These are phyloP conservation scores for Orbilia brochopaga DNA, from an alignment of 2,329 filamentous ascomycete genomes.

Conservation along the genomic window DNA sequence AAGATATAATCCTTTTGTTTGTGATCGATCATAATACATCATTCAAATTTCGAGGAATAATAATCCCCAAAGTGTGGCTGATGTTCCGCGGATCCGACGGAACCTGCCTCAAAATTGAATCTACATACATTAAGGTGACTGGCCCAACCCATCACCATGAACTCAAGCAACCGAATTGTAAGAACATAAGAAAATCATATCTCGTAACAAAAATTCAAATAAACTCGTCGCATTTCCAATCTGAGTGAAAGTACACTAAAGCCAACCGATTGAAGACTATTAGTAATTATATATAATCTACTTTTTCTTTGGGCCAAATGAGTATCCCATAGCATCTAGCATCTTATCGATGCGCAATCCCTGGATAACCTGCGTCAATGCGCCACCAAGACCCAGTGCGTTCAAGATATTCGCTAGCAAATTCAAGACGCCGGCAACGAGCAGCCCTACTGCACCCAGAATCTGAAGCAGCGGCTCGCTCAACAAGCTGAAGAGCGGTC, in stretches of 20 bases:
- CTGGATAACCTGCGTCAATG: slow-evolving; percentile 79
- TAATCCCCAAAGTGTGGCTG: too few relatives aligned
- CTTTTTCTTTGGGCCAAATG: slow-evolving; percentile 56
- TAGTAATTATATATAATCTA: slow-evolving; percentile 16
- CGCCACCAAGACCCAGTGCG: slow-evolving; percentile 78
- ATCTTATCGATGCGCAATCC: slow-evolving; percentile 77
- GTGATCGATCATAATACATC: too few relatives aligned
- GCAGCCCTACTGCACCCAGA: slow-evolving; percentile 75
- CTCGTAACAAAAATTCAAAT: slow-evolving; percentile 7
- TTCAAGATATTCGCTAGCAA: slow-evolving; percentile 81
- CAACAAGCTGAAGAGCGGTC: slow-evolving; percentile 83
- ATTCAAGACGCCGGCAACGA: slow-evolving; percentile 81
- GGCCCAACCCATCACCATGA: background rate
- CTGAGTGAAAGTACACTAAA: slow-evolving; percentile 11
- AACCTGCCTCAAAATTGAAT: too few relatives aligned
- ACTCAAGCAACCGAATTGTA: background rate
- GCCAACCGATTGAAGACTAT: background rate
- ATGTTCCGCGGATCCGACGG: too few relatives aligned
- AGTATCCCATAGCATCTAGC: slow-evolving; percentile 73
- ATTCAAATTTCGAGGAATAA: too few relatives aligned
- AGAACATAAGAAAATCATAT: slow-evolving; percentile 9
- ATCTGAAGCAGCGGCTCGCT: slow-evolving; percentile 88
- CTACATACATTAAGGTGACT: too few relatives aligned
- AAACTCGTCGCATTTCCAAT: slow-evolving; percentile 16
- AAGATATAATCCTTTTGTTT: too few relatives aligned